Percentiles rank a stretch among this genome's conserved stretches.
phyloP scores from a whole-genome alignment of 1,284 basidiomycete species.

The Cryptococcus amylolentus region DNA sequence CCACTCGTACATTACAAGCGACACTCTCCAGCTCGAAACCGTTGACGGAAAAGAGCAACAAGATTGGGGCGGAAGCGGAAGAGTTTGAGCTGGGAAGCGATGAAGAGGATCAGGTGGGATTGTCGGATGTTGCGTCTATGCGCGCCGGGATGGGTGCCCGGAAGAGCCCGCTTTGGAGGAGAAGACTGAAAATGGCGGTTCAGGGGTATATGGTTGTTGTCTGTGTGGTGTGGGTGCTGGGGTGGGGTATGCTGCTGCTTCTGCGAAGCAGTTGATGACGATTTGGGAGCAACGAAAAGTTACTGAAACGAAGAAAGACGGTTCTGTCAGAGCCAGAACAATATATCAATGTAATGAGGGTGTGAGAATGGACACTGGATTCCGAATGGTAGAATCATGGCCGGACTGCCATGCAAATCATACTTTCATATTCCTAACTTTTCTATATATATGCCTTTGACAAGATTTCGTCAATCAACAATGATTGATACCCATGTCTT shows the following conservation, averaged over 20 bases:
- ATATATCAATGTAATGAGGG: neutral
- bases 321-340: neutral
- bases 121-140: neutral
- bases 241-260: constrained; percentile 16
- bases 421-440: neutral
- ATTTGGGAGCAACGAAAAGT: neutral
- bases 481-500: too few relatives aligned
- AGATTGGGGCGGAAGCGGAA: neutral
- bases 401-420: neutral
- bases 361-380: too few relatives aligned
- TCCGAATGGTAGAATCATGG: neutral
- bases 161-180: constrained; percentile 23
- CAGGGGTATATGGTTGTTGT: constrained; percentile 6
- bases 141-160: constrained; percentile 2
- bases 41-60: constrained; percentile 8
- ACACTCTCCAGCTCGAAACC: constrained; percentile 8
- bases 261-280: constrained; percentile 12
- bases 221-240: constrained; percentile 8
- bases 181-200: constrained; percentile 5
- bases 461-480: neutral
- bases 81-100: constrained; percentile 34
- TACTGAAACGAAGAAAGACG: neutral
- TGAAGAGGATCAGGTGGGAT: constrained; percentile 14
- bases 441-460: neutral
- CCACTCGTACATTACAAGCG: constrained; percentile 6